phyloP scores from a whole-genome alignment of 306 rosid species.

The Macrotyloma uniflorum region DNA sequence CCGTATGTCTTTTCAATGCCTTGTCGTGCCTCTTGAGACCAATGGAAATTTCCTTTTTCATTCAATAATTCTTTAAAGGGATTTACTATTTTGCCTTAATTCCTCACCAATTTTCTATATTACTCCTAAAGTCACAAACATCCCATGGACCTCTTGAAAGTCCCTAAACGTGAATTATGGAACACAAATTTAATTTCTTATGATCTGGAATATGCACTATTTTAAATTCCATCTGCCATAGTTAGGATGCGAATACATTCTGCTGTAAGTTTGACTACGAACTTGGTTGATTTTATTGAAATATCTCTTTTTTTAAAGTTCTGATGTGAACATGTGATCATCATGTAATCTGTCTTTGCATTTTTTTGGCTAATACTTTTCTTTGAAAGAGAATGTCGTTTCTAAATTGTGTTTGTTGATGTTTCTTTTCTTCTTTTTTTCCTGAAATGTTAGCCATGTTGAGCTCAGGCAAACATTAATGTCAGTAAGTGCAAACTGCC shows the following conservation, averaged over 20 bases:
- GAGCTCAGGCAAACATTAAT: constrained; percentile 92
- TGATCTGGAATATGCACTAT: background rate
- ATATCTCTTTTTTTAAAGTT: constrained; percentile 13
- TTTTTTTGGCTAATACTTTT: constrained; percentile 32
- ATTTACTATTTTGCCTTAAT: background rate
- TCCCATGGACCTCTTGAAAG: background rate
- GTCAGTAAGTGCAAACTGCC: constrained; percentile 87
- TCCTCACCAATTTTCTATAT: background rate
- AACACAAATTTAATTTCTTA: constrained; percentile 19
- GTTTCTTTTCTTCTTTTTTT: constrained; percentile 22
- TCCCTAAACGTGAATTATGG: background rate
- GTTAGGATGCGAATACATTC: constrained; percentile 24
- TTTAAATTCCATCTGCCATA: constrained; percentile 13
- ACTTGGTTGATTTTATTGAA: constrained; percentile 23
- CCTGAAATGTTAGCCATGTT: constrained; percentile 64
- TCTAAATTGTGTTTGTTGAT: constrained; percentile 9
- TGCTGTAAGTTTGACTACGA: background rate
- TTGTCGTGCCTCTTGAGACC: background rate
- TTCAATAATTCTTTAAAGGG: background rate
- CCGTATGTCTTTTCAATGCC: background rate
- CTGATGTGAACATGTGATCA: background rate
- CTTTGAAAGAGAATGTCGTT: constrained; percentile 18
- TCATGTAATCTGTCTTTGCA: constrained; percentile 6
- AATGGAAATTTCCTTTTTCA: background rate
- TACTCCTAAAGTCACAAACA: background rate